These are phyloP conservation scores for Neurospora sp. DNA, from an alignment of 495 filamentous ascomycete genomes.

Conservation along the genomic window DNA sequence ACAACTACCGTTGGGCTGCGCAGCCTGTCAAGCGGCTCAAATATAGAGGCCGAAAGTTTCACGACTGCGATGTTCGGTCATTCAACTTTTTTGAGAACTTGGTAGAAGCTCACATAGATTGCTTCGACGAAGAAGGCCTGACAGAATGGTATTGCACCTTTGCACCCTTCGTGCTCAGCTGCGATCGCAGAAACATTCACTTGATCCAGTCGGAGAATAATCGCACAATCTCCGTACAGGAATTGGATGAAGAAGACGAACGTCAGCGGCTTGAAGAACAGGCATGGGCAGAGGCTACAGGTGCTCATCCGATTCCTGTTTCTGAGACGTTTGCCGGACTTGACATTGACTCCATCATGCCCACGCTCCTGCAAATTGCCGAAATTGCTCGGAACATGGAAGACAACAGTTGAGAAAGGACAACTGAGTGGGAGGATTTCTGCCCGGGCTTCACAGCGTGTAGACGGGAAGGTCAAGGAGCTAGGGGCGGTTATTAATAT, in stretches of 20 bases:
- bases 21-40: background rate
- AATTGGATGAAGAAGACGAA: background rate
- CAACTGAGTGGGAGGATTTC: background rate
- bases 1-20: background rate
- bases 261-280: background rate
- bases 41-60: background rate
- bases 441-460: background rate
- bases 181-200: background rate
- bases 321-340: background rate
- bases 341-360: background rate
- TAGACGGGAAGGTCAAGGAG: background rate
- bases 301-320: background rate
- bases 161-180: background rate
- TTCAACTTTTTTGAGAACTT: background rate
- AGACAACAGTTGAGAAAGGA: background rate
- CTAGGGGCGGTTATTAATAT: background rate
- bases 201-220: background rate
- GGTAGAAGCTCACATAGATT: background rate
- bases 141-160: background rate
- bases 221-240: background rate
- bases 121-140: background rate
- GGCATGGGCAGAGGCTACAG: background rate
- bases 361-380: background rate
- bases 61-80: fast-evolving
- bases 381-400: background rate